phyloP scores from a whole-genome alignment of 2,329 filamentous ascomycete species.

The Hawksworthiomyces lignivorus region DNA sequence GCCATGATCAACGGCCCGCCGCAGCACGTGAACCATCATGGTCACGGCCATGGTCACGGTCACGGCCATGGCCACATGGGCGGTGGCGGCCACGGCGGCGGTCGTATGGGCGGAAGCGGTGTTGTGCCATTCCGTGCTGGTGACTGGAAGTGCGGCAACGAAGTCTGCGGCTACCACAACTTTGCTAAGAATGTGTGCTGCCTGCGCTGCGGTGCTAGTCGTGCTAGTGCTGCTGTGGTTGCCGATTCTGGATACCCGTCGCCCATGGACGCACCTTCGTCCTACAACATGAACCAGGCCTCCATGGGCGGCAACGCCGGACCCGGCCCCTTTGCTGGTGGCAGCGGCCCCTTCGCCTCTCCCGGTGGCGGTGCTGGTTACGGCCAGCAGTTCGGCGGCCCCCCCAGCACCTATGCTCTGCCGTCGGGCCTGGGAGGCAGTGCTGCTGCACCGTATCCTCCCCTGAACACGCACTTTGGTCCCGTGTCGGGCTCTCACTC shows the following conservation, averaged over 20 bases:
- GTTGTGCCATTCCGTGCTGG: constrained; percentile 95
- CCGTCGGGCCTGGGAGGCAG: constrained; percentile 77
- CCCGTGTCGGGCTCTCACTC: constrained; percentile 72
- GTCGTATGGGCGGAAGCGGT: constrained; percentile 72
- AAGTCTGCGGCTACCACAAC: constrained; percentile 97
- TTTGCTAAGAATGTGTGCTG: constrained; percentile 99
- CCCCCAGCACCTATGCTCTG: constrained; percentile 80
- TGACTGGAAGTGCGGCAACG: constrained; percentile 98
- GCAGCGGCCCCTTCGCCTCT: constrained; percentile 59
- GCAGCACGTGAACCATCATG: constrained; percentile 59
- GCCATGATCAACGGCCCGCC: constrained; percentile 73
- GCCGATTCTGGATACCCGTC: constrained; percentile 89
- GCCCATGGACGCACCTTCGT: constrained; percentile 77
- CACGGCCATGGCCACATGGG: constrained; percentile 58
- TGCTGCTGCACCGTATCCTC: constrained; percentile 69
- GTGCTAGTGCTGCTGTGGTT: constrained; percentile 86
- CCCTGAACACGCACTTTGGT: constrained; percentile 74
- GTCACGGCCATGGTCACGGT: constrained; percentile 34
- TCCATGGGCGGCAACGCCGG: constrained; percentile 82
- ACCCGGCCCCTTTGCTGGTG: constrained; percentile 61
- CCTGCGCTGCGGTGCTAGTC: constrained; percentile 88
- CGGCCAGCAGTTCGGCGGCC: constrained; percentile 77
- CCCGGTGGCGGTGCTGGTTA: constrained; percentile 42
- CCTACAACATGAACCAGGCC: constrained; percentile 76
- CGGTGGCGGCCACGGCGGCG: constrained; percentile 52